Evolutionary conservation across 2,329 filamentous ascomycete species (phyloP).

Genomic region (Ceratocystis lukuohia): DNA sequence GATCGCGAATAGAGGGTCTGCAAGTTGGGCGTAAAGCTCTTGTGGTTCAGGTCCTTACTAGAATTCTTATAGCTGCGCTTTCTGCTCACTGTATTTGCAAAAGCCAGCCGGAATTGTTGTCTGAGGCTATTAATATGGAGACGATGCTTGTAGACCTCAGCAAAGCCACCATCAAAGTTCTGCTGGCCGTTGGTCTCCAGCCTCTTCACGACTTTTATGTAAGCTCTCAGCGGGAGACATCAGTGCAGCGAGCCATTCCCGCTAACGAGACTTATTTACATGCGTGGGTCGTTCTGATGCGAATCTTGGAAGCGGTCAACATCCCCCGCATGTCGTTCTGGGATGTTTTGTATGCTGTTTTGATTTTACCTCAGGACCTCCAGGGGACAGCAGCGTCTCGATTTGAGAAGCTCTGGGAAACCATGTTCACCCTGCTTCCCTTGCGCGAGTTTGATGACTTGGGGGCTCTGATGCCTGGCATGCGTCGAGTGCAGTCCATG

Average conservation of each 20-base stretch:
- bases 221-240: conserved; percentile 32
- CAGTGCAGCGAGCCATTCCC: conserved; percentile 40
- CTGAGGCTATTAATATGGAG: conserved; percentile 35
- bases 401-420: conserved; percentile 45
- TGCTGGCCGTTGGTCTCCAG: conserved; percentile 33
- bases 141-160: conserved; percentile 34
- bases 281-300: conserved; percentile 47
- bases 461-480: conserved; percentile 34
- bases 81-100: conserved; percentile 29
- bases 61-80: conserved; percentile 27
- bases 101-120: conserved; percentile 25
- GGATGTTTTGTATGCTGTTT: conserved; percentile 39
- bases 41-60: conserved; percentile 28
- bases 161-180: conserved; percentile 28
- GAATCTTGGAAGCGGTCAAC: conserved; percentile 36
- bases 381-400: conserved; percentile 29
- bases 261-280: conserved; percentile 34
- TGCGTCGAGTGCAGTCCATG: conserved; percentile 23
- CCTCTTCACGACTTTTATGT: conserved; percentile 35
- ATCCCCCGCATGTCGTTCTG: conserved; percentile 46
- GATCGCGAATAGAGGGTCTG: conserved; percentile 24
- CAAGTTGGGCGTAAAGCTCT: conserved; percentile 23
- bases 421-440: conserved; percentile 47
- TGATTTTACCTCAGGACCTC: conserved; percentile 29
- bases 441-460: conserved; percentile 44